Conservation (phyloP, 495 filamentous ascomycete species). For the Beverwykella pulmonaria region DNA sequence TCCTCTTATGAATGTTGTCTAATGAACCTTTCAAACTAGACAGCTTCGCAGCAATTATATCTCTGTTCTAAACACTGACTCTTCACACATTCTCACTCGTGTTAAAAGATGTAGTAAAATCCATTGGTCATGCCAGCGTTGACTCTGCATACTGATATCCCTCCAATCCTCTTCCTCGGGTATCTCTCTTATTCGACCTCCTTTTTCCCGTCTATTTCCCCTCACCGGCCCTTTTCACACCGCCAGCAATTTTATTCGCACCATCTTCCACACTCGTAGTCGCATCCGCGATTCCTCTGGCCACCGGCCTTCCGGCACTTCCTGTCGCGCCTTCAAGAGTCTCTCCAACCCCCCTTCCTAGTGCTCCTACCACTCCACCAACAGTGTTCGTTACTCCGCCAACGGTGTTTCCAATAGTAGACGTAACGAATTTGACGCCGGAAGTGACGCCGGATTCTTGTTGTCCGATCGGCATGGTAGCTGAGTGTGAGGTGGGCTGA, state of each 20-base stretch:
- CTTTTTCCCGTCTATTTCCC: conserved; percentile 53
- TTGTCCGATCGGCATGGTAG: conserved; percentile 38
- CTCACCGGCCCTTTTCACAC: conserved; percentile 69
- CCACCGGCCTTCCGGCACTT: conserved; percentile 64
- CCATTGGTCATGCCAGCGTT: too few species aligned
- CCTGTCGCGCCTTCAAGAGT: conserved; percentile 64
- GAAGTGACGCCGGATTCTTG: conserved; percentile 40
- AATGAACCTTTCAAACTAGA: too few species aligned
- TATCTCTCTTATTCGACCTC: background rate
- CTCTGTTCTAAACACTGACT: too few species aligned
- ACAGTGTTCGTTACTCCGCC: conserved; percentile 62
- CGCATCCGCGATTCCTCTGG: conserved; percentile 64
- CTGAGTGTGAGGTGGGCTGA: background rate
- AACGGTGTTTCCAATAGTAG: conserved; percentile 52
- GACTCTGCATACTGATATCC: too few species aligned
- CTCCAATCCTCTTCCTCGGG: background rate
- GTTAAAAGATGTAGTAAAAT: too few species aligned
- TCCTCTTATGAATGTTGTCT: too few species aligned
- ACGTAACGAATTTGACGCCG: conserved; percentile 46
- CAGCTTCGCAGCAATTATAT: too few species aligned
- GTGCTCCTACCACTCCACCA: conserved; percentile 69
- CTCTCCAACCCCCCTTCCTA: conserved; percentile 64
- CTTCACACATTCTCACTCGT: too few species aligned
- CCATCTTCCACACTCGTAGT: conserved; percentile 64
- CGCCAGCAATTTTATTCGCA: conserved; percentile 58